Percentiles rank a stretch among this genome's conserved stretches.
Evolutionary conservation across 169 alveolate genomes (phyloP).

Genomic region (Plasmodium adleri): DNA sequence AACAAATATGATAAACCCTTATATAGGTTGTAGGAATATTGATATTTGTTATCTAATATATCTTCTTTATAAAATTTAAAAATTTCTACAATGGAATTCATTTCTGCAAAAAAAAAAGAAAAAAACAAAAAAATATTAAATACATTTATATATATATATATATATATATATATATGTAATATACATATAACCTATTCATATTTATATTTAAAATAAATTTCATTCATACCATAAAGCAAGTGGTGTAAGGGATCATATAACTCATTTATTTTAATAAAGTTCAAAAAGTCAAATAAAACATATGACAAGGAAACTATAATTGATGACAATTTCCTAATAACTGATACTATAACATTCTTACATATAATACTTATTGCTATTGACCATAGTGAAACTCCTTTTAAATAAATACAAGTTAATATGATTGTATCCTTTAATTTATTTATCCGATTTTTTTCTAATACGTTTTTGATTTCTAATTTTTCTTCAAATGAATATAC

Average conservation of each 20-base stretch:
- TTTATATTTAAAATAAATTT: slow-evolving; percentile 3
- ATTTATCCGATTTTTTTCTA: slow-evolving; percentile 51
- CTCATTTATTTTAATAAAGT: slow-evolving; percentile 70
- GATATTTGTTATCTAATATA: slow-evolving; percentile 72
- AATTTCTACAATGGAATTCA: slow-evolving; percentile 75
- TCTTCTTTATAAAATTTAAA: slow-evolving; percentile 74
- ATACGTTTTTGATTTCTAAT: slow-evolving; percentile 47
- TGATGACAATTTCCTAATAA: slow-evolving; percentile 69
- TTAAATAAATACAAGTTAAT: slow-evolving; percentile 59
- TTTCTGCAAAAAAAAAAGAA: slow-evolving; percentile 21
- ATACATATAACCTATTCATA: background rate
- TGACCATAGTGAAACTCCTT: slow-evolving; percentile 72
- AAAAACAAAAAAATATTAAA: slow-evolving; percentile 2
- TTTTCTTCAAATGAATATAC: slow-evolving; percentile 71
- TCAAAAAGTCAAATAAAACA: slow-evolving; percentile 73
- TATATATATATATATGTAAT: slow-evolving; percentile 13
- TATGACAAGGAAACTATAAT: slow-evolving; percentile 74
- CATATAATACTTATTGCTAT: slow-evolving; percentile 72
- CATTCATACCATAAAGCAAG: slow-evolving; percentile 45
- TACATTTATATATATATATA: slow-evolving; percentile 1
- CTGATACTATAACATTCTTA: slow-evolving; percentile 68
- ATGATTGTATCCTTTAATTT: slow-evolving; percentile 69
- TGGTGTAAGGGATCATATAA: slow-evolving; percentile 73
- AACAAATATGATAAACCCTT: slow-evolving; percentile 67
- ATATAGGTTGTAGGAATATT: slow-evolving; percentile 66